Conservation (phyloP, 2,329 filamentous ascomycete species). For the Chaetothyriales sp. region DNA sequence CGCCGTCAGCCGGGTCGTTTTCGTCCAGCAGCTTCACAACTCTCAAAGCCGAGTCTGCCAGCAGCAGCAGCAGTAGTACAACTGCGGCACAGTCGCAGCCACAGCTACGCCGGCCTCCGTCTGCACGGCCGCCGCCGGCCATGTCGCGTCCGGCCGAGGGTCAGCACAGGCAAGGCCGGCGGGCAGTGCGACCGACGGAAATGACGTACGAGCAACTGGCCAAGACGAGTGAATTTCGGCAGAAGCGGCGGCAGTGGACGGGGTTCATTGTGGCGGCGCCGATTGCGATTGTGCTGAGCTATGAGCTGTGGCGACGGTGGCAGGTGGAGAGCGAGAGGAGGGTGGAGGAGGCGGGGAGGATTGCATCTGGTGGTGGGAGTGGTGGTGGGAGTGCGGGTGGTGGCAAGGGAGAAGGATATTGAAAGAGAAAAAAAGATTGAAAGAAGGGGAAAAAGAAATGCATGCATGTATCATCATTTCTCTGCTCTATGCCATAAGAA, state of each 20-base stretch:
- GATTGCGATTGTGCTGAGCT: constrained; percentile 13
- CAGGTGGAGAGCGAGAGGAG: constrained; percentile 2
- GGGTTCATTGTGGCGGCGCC: constrained; percentile 14
- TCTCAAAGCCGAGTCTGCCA: not conserved
- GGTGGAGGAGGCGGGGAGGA: not conserved
- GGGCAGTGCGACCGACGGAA: constrained; percentile 6
- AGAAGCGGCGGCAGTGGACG: constrained; percentile 8
- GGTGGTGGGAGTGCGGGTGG: not conserved
- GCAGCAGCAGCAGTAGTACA: not conserved
- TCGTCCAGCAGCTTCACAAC: not conserved
- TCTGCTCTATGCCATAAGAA: not conserved
- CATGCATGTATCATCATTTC: too few relatives aligned
- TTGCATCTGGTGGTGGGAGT: not conserved
- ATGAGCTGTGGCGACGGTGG: constrained; percentile 13
- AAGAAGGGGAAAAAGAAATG: not conserved
- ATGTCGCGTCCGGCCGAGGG: not conserved
- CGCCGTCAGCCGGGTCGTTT: not conserved
- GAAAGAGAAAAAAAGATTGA: not conserved
- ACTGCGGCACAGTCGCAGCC: not conserved
- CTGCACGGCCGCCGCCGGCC: not conserved
- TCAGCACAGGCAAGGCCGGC: not conserved
- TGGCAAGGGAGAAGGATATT: not conserved
- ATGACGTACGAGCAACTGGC: constrained; percentile 10
- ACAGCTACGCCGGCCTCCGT: not conserved
- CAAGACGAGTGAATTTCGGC: constrained; percentile 9